Evolutionary conservation across 1,139 yeast genomes (phyloP).

Genomic region (Pichia norvegensis): DNA sequence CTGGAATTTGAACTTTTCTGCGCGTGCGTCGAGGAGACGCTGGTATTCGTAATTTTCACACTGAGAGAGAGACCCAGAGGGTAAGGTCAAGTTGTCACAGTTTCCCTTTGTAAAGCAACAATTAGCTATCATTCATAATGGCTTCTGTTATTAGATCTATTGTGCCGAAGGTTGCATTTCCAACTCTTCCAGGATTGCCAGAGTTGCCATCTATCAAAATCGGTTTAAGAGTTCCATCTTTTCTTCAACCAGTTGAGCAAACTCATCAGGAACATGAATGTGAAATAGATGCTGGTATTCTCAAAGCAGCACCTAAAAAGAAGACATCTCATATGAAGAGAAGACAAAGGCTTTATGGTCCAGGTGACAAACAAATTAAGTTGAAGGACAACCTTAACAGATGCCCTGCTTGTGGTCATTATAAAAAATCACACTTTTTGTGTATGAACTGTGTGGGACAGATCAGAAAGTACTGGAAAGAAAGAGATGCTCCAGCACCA

Average conservation of each 20-base stretch:
- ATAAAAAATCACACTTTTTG: constrained; percentile 79
- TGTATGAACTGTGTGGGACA: constrained; percentile 91
- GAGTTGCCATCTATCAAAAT: constrained; percentile 16
- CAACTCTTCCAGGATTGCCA: background rate
- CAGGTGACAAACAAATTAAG: constrained; percentile 75
- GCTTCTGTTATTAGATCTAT: constrained; percentile 13
- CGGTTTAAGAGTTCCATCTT: constrained; percentile 16
- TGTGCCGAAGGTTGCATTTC: constrained; percentile 12
- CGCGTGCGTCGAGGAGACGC: no score
- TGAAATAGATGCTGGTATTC: constrained; percentile 51
- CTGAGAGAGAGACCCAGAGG: no score
- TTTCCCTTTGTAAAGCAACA: background rate
- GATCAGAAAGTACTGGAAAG: constrained; percentile 66
- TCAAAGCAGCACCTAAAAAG: constrained; percentile 89
- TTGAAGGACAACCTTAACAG: constrained; percentile 70
- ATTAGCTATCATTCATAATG: constrained; percentile 4
- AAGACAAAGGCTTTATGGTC: constrained; percentile 73
- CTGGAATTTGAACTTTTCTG: no score
- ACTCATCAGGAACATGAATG: constrained; percentile 4
- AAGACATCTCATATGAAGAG: constrained; percentile 81
- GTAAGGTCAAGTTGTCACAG: background rate
- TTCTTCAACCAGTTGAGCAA: constrained; percentile 16
- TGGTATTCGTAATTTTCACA: no score
- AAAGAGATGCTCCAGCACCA: constrained; percentile 31
- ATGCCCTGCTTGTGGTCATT: constrained; percentile 94